Evolutionary conservation across 1,139 yeast genomes (phyloP).

Genomic region (Yamadazyma songkhlaensis): DNA sequence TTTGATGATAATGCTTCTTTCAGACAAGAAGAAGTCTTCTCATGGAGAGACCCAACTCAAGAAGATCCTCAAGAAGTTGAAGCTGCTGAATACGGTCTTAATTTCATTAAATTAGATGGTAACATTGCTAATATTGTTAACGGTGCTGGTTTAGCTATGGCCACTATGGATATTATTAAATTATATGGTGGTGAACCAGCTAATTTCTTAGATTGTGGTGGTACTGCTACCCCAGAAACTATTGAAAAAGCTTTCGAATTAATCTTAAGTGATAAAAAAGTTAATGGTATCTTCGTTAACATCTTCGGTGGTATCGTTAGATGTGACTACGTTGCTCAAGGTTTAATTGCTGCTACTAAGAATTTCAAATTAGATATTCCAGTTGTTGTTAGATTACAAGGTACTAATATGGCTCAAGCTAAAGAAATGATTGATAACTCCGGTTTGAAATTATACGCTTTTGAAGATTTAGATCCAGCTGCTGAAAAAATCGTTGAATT

Average conservation of each 20-base stretch:
- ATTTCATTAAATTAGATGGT: constrained; percentile 97
- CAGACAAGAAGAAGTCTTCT: constrained; percentile 93
- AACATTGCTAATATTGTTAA: constrained; percentile 97
- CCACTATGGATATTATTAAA: constrained; percentile 99
- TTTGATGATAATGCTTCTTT: constrained; percentile 95
- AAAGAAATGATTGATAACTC: constrained; percentile 82
- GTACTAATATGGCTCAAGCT: constrained; percentile 92
- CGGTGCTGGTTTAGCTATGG: constrained; percentile 99
- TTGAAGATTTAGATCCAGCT: constrained; percentile 93
- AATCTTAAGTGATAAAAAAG: constrained; percentile 85
- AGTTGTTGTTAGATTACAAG: constrained; percentile 97
- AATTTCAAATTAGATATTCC: constrained; percentile 94
- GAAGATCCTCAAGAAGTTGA: constrained; percentile 97
- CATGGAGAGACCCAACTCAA: constrained; percentile 96
- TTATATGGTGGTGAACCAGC: constrained; percentile 99
- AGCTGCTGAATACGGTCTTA: constrained; percentile 86
- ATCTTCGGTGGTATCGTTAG: constrained; percentile 99
- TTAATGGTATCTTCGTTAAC: constrained; percentile 95
- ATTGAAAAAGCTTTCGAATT: constrained; percentile 95
- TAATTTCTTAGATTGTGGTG: constrained; percentile 99
- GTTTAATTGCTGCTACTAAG: constrained; percentile 93
- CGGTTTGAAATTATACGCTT: constrained; percentile 89
- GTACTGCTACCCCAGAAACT: constrained; percentile 99
- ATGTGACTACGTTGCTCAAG: constrained; percentile 98
- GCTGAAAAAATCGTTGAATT: constrained; percentile 92